Base-by-base conservation (phyloP, 108 stramenopile species). In the Cyclostephanos invisitatus region DNA sequence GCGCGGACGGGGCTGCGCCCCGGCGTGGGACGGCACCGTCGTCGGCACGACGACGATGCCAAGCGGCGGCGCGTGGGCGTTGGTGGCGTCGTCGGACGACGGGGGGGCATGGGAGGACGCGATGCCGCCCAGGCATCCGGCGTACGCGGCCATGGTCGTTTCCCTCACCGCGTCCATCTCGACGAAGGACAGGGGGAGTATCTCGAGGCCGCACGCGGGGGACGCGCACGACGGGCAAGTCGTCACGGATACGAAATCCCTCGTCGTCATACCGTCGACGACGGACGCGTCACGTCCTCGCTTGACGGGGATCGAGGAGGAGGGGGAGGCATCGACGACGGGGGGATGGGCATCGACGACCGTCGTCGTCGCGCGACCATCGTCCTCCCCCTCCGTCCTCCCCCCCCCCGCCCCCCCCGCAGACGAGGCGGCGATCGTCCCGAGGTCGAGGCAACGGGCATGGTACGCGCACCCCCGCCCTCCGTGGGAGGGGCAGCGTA, bases 1-100 rank as follows among this genome's bases (percentile, higher is more conserved):
- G 2, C 71, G 32, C 67, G 91, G 89, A 36, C 70, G 58, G 10
- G 75, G 59, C 20, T 87, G 77, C 4, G 15, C 44, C 15, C 44
- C 44, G 44, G 17, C 9, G 46, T 55, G 29, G 17, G 15, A 28
- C 3, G 14, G 14, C 1, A 35, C 22, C 50, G 28, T 7, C 50
- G 18, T 47, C 1, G 22, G 44, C 7, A 15, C 12, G 37, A 24
- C 44, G 44, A 15, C 15, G 14, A 3, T 11, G 44, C 11, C 44
- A 15, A 15, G 44, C 12, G 40, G 40, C 11, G 40, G 40, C 40
- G 40, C 10, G 40, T 1, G 40, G 7, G 40, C 10, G 40, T 1
- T 8, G 40, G 9, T 8, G 40, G 40, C 7, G 7, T 8, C 40
- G 40, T 8, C 40, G 40, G 40, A n/a, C n/a, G n/a, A n/a, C 7